phyloP scores from a whole-genome alignment of 495 filamentous ascomycete species.

The Xylaria cubensis region DNA sequence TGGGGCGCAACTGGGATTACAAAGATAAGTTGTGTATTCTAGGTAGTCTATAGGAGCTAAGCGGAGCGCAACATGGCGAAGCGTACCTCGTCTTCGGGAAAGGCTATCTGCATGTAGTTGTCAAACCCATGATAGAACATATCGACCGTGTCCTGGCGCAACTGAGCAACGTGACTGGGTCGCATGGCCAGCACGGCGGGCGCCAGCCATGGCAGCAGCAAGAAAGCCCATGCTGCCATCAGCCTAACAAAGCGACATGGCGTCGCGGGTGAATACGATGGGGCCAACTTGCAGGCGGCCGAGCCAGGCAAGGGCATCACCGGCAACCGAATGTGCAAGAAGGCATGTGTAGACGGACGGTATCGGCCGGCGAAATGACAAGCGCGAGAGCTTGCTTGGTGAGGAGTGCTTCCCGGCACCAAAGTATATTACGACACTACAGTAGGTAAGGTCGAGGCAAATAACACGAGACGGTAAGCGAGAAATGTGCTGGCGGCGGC shows the following conservation, averaged over 20 bases:
- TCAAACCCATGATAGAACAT: slow-evolving; percentile 98
- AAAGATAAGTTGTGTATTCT: slow-evolving; percentile 23
- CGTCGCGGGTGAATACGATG: slow-evolving; percentile 31
- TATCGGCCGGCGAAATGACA: slow-evolving; percentile 9
- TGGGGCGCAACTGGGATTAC: slow-evolving; percentile 69
- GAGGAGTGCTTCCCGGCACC: slow-evolving; percentile 20
- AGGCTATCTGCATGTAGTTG: slow-evolving; percentile 92
- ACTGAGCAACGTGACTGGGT: slow-evolving; percentile 53
- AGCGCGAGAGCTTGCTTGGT: slow-evolving; percentile 20
- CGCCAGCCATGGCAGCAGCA: slow-evolving; percentile 42
- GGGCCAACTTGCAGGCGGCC: slow-evolving; percentile 41
- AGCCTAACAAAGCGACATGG: slow-evolving; percentile 30
- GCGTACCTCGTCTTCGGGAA: slow-evolving; percentile 89
- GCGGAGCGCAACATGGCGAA: neutral
- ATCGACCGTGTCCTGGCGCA: slow-evolving; percentile 77
- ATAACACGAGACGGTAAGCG: neutral
- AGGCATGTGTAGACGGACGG: slow-evolving; percentile 43
- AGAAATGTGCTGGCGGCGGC: neutral
- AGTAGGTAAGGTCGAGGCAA: neutral
- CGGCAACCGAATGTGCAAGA: slow-evolving; percentile 39
- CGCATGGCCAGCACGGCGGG: slow-evolving; percentile 57
- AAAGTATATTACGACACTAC: neutral
- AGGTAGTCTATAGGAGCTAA: slow-evolving; percentile 8
- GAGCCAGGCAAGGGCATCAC: slow-evolving; percentile 55
- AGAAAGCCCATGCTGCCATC: slow-evolving; percentile 30